These are phyloP conservation scores for Colletotrichum siamense DNA, from an alignment of 2,329 filamentous ascomycete species.

Conservation along the genomic window DNA sequence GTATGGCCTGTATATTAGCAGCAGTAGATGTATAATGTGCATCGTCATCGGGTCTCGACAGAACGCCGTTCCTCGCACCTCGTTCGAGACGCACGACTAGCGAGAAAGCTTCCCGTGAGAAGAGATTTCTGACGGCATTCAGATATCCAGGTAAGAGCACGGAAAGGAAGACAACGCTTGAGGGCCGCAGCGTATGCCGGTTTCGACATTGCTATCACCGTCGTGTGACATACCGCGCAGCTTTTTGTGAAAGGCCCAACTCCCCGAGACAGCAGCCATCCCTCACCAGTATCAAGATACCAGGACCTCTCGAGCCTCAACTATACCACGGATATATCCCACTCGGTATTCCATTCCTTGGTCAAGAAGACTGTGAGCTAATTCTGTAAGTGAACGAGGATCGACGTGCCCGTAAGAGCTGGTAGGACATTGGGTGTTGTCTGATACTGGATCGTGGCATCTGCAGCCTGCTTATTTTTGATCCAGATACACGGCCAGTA, in stretches of 20 bases:
- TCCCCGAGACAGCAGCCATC: neutral
- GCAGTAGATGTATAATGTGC: neutral
- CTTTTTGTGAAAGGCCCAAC: too few relatives aligned
- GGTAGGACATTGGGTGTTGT: neutral
- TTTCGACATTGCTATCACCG: neutral
- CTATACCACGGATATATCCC: neutral
- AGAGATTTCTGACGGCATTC: neutral
- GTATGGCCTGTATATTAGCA: neutral
- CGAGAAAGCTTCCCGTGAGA: neutral
- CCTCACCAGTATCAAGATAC: neutral
- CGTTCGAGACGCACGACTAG: neutral
- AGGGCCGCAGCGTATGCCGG: neutral
- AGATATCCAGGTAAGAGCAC: neutral
- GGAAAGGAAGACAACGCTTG: neutral
- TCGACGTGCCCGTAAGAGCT: neutral
- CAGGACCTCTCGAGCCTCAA: neutral
- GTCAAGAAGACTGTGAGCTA: neutral
- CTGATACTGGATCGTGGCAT: neutral
- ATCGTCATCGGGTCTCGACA: neutral
- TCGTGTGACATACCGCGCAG: neutral
- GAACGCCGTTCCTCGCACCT: neutral
- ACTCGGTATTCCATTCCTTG: neutral
- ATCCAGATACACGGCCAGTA: neutral
- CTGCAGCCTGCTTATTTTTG: neutral
- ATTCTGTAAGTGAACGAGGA: neutral